Evolutionary conservation across 73 alveolate genomes (phyloP).

Genomic region (Blepharisma japonicum): DNA sequence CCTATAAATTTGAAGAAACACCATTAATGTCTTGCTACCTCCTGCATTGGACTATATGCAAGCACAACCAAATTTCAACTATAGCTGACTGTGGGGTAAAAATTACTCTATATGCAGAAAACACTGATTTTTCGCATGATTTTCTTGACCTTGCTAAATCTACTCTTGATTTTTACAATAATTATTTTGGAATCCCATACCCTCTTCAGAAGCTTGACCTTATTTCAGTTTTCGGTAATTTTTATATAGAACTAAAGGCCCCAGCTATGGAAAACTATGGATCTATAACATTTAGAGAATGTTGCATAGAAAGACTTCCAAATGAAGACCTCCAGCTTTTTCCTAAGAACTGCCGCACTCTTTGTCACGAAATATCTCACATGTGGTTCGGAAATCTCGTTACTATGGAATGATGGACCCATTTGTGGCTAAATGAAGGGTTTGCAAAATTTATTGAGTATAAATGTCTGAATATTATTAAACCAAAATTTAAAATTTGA

Average conservation of each 20-base stretch:
- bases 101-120: background rate
- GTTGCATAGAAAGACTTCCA: constrained; percentile 78
- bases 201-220: constrained; percentile 65
- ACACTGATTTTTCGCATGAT: background rate
- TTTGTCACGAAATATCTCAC: constrained; percentile 90
- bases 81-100: background rate
- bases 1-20: constrained; percentile 50
- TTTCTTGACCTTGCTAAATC: constrained; percentile 37
- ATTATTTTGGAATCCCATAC: constrained; percentile 51
- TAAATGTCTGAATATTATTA: constrained; percentile 26
- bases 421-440: constrained; percentile 87
- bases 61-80: background rate
- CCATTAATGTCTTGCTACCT: constrained; percentile 66
- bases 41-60: constrained; percentile 59
- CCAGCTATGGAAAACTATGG: constrained; percentile 99
- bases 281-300: constrained; percentile 63
- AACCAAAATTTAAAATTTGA: constrained; percentile 34
- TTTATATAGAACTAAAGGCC: constrained; percentile 80
- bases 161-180: constrained; percentile 48
- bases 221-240: constrained; percentile 51
- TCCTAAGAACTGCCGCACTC: constrained; percentile 64
- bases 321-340: constrained; percentile 59
- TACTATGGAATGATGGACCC: constrained; percentile 95
- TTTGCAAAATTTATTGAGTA: constrained; percentile 67
- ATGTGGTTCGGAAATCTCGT: constrained; percentile 94